phyloP scores from a whole-genome alignment of 495 filamentous ascomycete genomes.

The Hypoxylon crocopeplum region DNA sequence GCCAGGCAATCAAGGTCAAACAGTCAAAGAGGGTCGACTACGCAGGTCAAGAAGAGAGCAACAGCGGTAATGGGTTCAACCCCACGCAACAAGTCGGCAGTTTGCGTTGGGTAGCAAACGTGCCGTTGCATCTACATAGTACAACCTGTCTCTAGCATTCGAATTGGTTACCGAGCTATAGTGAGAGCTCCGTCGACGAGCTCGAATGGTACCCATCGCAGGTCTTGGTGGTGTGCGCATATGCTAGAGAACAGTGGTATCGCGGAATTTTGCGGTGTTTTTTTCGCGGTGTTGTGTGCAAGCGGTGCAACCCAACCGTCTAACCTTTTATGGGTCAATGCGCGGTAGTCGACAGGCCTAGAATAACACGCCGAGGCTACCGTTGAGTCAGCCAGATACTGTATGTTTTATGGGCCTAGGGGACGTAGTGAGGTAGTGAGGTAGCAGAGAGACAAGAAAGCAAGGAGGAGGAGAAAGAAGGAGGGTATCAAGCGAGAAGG shows the following conservation, averaged over 20 bases:
- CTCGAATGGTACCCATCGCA: constrained; percentile 15
- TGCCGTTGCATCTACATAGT: constrained; percentile 12
- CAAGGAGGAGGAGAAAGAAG: neutral
- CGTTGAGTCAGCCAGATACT: constrained; percentile 8
- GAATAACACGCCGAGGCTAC: constrained; percentile 17
- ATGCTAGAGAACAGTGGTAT: constrained; percentile 6
- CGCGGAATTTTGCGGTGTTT: constrained; percentile 36
- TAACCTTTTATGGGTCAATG: constrained; percentile 29
- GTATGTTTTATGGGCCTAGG: neutral
- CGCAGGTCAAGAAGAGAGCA: neutral
- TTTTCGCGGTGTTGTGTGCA: constrained; percentile 27
- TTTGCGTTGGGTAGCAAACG: constrained; percentile 38
- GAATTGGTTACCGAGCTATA: constrained; percentile 38
- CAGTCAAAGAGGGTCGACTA: neutral
- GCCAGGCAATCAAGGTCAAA: constrained; percentile 5
- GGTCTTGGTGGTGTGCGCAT: constrained; percentile 2
- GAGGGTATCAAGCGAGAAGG: neutral
- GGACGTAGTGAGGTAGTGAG: neutral
- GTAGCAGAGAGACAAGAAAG: neutral
- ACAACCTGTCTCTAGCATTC: constrained; percentile 22
- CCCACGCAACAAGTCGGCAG: constrained; percentile 35
- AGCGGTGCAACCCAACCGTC: constrained; percentile 37
- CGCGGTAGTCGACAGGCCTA: constrained; percentile 29
- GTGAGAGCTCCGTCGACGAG: constrained; percentile 21
- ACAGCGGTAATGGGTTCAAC: neutral